Evolutionary conservation across 2,329 filamentous ascomycete genomes (phyloP).

Genomic region (Colletotrichum kahawae): DNA sequence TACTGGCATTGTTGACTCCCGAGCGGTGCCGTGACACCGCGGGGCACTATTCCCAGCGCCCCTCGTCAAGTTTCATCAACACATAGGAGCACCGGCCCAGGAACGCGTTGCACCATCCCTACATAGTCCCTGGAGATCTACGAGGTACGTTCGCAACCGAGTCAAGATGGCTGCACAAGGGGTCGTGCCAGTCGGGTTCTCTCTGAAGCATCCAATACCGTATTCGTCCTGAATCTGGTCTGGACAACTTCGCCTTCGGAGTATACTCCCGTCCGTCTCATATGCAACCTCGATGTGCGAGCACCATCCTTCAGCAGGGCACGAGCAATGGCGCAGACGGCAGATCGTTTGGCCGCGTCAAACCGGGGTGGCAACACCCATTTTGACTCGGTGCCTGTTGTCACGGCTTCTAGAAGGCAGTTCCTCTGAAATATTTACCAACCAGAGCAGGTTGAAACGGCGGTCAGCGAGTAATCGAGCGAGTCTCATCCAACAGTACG

Average conservation of each 20-base stretch:
- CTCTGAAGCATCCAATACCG: background rate
- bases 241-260: background rate
- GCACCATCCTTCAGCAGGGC: background rate
- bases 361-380: background rate
- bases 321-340: background rate
- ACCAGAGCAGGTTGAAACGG: background rate
- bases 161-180: background rate
- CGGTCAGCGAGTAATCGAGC: background rate
- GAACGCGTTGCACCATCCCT: background rate
- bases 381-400: background rate
- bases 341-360: background rate
- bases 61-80: background rate
- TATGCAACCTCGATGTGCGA: background rate
- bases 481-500: background rate
- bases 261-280: background rate
- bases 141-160: background rate
- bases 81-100: background rate
- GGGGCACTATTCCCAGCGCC: background rate
- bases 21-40: background rate
- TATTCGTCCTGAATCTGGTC: background rate
- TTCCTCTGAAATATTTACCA: background rate
- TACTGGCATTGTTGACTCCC: background rate
- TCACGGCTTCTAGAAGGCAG: constrained; percentile 12
- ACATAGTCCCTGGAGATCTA: background rate
- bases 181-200: background rate